A percentile compares a stretch with the other conserved stretches of the same genome.
Conservation (phyloP, 2,329 filamentous ascomycete genomes). For the Alternaria sp. region DNA sequence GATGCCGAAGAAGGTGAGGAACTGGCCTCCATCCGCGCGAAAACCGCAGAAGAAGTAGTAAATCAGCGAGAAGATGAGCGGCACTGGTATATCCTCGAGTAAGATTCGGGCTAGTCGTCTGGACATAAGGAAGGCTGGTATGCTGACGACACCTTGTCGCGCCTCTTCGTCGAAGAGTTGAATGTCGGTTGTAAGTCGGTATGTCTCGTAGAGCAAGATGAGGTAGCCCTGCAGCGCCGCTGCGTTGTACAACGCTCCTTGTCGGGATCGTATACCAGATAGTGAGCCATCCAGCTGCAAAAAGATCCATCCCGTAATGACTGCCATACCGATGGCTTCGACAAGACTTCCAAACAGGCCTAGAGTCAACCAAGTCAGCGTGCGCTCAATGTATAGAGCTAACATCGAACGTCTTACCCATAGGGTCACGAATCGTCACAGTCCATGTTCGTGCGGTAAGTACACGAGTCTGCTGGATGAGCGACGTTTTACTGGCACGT, state of each 20-base stretch:
- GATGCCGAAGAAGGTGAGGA: constrained; percentile 75
- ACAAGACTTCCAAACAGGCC: constrained; percentile 69
- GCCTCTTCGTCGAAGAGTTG: constrained; percentile 77
- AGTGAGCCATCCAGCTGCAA: constrained; percentile 68
- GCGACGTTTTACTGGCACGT: constrained; percentile 58
- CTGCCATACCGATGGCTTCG: constrained; percentile 72
- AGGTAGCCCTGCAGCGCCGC: constrained; percentile 77
- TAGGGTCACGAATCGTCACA: constrained; percentile 76
- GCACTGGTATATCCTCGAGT: constrained; percentile 75
- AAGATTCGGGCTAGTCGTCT: constrained; percentile 71
- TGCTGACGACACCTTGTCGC: constrained; percentile 73
- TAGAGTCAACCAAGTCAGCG: not conserved
- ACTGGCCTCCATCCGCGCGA: constrained; percentile 66
- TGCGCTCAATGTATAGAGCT: not conserved
- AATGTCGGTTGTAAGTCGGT: constrained; percentile 76
- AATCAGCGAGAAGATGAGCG: constrained; percentile 71
- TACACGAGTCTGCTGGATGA: constrained; percentile 68
- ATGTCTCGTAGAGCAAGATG: constrained; percentile 77
- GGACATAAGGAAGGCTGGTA: constrained; percentile 73
- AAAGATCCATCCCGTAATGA: constrained; percentile 77
- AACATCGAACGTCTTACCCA: constrained; percentile 55
- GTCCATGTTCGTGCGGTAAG: constrained; percentile 73
- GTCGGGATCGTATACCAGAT: constrained; percentile 73
- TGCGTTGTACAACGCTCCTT: constrained; percentile 75
- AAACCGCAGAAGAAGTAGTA: constrained; percentile 83